phyloP scores from a whole-genome alignment of 179 eudicot species.

The Dionaea muscipula region DNA sequence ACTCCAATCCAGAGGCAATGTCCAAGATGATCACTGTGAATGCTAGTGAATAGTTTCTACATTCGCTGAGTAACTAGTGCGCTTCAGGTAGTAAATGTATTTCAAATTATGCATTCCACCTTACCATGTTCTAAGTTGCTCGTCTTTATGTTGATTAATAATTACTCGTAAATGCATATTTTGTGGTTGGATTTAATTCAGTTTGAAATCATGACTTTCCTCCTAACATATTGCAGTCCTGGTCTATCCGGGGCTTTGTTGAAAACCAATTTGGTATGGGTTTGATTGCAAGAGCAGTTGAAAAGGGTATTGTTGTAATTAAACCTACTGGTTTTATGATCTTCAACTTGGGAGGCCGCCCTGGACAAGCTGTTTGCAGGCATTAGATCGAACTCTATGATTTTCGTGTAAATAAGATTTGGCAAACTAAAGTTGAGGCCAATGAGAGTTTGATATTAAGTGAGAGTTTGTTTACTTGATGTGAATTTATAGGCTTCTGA shows the following conservation, averaged over 20 bases:
- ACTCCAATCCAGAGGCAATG: conserved; percentile 99
- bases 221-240: neutral
- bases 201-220: neutral
- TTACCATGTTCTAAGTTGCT: too few species aligned
- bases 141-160: neutral
- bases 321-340: conserved; percentile 91
- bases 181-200: neutral
- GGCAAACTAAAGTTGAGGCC: conserved; percentile 97
- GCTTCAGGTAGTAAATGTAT: conserved; percentile 54
- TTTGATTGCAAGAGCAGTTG: conserved; percentile 92
- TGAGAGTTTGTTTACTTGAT: too few species aligned
- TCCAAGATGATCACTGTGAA: conserved; percentile 89
- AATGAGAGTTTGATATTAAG: conserved; percentile 5
- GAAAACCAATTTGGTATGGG: conserved; percentile 99
- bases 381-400: conserved; percentile 97
- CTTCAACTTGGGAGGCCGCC: conserved; percentile 98
- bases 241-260: conserved; percentile 63
- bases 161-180: neutral
- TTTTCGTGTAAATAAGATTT: conserved; percentile 65
- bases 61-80: conserved; percentile 96
- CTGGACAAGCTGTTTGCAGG: conserved; percentile 94
- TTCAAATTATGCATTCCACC: neutral
- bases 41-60: conserved; percentile 89
- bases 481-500: conserved; percentile 93
- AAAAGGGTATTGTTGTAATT: conserved; percentile 90